Conservation (phyloP, 192 early-diverging fungal genomes). For the Entomortierella lignicola region DNA sequence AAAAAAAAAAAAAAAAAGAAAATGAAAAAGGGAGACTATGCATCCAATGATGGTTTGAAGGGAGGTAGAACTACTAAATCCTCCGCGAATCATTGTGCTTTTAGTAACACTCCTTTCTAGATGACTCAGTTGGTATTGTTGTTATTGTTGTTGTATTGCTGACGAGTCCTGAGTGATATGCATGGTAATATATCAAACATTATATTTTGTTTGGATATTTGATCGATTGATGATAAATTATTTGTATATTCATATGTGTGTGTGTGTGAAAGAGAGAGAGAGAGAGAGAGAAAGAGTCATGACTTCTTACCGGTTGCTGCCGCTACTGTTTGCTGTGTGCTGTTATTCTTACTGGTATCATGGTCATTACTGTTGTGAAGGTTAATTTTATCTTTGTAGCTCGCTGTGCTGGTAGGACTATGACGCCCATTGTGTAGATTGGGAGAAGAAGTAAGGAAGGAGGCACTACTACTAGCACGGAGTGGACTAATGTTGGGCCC, state of each 20-base stretch:
- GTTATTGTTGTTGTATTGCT: too few species aligned
- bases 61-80: slow-evolving; percentile 1
- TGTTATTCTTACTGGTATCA: neutral
- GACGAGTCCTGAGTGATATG: too few species aligned
- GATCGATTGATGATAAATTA: too few species aligned
- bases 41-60: too few species aligned
- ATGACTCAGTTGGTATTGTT: too few species aligned
- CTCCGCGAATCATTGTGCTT: neutral
- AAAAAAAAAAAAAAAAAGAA: neutral
- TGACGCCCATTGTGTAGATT: neutral
- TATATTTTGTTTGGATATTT: too few species aligned
- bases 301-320: neutral
- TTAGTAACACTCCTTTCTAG: too few species aligned
- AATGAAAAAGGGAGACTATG: too few species aligned
- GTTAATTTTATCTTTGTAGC: slow-evolving; percentile 10
- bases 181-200: too few species aligned
- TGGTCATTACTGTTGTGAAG: slow-evolving; percentile 7
- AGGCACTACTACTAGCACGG: slow-evolving; percentile 18
- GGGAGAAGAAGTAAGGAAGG: neutral
- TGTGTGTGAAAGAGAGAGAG: too few species aligned
- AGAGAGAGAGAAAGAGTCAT: neutral
- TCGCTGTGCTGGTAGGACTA: neutral
- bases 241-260: too few species aligned
- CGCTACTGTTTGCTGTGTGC: neutral
- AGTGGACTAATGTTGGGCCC: slow-evolving; percentile 45